A percentile compares a stretch with the other conserved stretches of the same genome.
These are phyloP conservation scores for Trichoderma gracile DNA, from an alignment of 2,329 filamentous ascomycete species.

Conservation along the genomic window DNA sequence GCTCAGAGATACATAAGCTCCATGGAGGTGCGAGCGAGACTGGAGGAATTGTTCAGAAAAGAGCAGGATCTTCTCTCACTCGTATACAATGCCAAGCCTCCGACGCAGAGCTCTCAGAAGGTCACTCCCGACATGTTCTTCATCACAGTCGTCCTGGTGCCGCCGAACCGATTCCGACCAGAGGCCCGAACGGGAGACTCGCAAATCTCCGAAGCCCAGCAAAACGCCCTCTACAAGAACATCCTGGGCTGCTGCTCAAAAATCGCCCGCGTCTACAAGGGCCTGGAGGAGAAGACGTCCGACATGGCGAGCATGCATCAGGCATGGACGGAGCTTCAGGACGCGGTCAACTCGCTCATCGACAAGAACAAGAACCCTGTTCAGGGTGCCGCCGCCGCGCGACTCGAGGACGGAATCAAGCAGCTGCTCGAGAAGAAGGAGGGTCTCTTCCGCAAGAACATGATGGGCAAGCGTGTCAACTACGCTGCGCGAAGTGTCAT, in stretches of 20 bases:
- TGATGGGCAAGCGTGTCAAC: constrained; percentile 99
- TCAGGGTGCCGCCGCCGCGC: constrained; percentile 72
- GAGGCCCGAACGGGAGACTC: constrained; percentile 79
- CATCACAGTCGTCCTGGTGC: constrained; percentile 79
- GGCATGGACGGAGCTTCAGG: constrained; percentile 81
- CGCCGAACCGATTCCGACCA: constrained; percentile 88
- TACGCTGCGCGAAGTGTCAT: constrained; percentile 97
- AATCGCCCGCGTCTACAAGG: constrained; percentile 67
- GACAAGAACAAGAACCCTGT: constrained; percentile 85
- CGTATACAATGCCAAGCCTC: constrained; percentile 77
- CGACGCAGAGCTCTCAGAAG: constrained; percentile 54
- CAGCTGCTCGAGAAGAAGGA: constrained; percentile 99
- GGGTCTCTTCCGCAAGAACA: constrained; percentile 96
- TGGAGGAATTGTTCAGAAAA: constrained; percentile 79
- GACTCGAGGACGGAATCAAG: constrained; percentile 92
- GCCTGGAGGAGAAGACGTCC: constrained; percentile 48
- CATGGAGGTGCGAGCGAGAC: constrained; percentile 76
- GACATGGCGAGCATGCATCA: constrained; percentile 74
- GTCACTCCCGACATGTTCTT: constrained; percentile 93
- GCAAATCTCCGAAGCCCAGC: constrained; percentile 81
- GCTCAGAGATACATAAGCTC: constrained; percentile 76
- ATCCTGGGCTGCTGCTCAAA: constrained; percentile 75
- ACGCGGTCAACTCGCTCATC: constrained; percentile 87
- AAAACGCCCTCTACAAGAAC: constrained; percentile 83
- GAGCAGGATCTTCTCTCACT: constrained; percentile 81